Evolutionary conservation across 78 protist species (phyloP), one percentile per base, ranked within the genome.

Genomic region (Mantamonas sphyraenae): DNA sequence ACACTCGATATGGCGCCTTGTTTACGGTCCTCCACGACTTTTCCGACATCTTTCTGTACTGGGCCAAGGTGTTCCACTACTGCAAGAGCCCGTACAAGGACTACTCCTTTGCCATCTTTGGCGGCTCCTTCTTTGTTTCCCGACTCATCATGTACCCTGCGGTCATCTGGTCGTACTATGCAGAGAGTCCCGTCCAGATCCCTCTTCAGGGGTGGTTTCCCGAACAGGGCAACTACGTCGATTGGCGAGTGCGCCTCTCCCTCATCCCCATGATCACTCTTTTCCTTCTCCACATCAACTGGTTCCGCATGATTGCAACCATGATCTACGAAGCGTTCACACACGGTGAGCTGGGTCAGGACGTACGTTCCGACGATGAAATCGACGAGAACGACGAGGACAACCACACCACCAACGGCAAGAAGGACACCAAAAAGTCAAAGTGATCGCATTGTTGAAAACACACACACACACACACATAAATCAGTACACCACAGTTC

Each of bases 31-130:
- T 34, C 47, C 69, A 64, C 9, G 9, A 64, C 9, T 28, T 9
- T 64, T 8, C 43, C 35, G 69, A 64, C 30, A 64, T 64, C 12
- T 64, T 64, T 34, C 47, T 64, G 38, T 64, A 64, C 40, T 45
- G 45, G 19, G 40, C 69, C 53, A 64, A 64, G 47, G 12, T 20
- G 10, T 10, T 64, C 24, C 26, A 35, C 9, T 64, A 64, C 38
- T 17, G 42, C 34, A 42, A 64, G 8, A 64, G 30, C 33, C 62
- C 33, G 34, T n/a, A 64, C 33, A 64, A 64, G 35, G 69, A 64
- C 26, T 8, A 17, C 19, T 35, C 5, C 19, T 64, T 64, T 9
- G 35, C 17, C 10, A 14, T 19, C 19, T 64, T 64, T 34, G 69
- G 45, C 9, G 38, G n/a, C 8, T 26, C 43, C 47, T 64, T 64